Base-by-base conservation (phyloP, 2,329 filamentous ascomycete species). In the Verticillium dahliae region DNA sequence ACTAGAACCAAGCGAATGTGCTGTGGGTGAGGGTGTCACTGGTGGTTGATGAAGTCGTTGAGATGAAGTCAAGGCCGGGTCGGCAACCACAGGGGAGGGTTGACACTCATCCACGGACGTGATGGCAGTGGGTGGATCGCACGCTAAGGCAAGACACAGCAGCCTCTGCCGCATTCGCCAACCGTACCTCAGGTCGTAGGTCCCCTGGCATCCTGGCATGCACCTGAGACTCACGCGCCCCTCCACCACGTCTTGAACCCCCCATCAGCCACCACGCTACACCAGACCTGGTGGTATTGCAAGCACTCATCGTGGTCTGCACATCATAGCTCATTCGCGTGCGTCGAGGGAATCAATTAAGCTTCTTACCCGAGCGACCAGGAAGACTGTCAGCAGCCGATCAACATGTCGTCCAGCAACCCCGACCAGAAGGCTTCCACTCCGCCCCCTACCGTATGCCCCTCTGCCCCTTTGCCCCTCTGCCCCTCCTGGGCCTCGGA, bases 381-480 rank as follows among this genome's bases (percentile, higher is more conserved):
- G 27, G 27, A 31, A 31, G 27, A 31, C 27, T 4, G 45, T 18
- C 45, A 27, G 45, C 45, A 7, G 45, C n/a, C 18, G 7, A 27
- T 52, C 38, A 67, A 60, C 31, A 80, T 79, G 77, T 69, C 75
- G 11, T 72, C 74, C 62, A 74, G 74, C 63, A 72, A 75, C 61
- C 67, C 72, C 63, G 70, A 77, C 50, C 45, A 52, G 45, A 52
- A 52, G n/a, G 18, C n/a, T 18, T 27, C 45, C 11, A 22, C 45
- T 10, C n/a, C 45, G 6, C 45, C 45, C 11, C 11, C 33, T n/a
- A n/a, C 31, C n/a, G 55, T 57, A 57, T 22, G 34, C 35, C 34
- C n/a, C 31, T 18, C 18, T n/a, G 7, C n/a, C n/a, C n/a, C 18
- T 6, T 6, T n/a, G 39, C 35, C 4, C 27, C 27, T 31, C 27